Evolutionary conservation across 768 basidiomycete species (phyloP).

Genomic region (Mrakia blollopis): DNA sequence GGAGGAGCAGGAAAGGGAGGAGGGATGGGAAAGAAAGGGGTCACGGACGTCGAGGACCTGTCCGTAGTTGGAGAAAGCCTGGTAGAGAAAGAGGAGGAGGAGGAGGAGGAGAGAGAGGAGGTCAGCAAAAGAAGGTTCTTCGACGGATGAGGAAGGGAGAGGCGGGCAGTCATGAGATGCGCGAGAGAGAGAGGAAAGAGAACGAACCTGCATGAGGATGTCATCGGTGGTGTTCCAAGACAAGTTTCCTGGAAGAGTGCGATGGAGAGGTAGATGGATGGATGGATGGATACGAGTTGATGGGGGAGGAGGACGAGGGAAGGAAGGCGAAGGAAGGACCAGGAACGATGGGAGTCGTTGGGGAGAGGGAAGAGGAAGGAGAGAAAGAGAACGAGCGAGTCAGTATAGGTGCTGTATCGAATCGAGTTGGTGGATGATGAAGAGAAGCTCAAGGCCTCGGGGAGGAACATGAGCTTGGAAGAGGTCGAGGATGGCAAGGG

Average conservation of each 20-base stretch:
- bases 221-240: constrained; percentile 75
- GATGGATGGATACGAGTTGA: not conserved
- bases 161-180: constrained; percentile 36
- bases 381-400: not conserved
- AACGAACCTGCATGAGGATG: constrained; percentile 77
- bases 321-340: constrained; percentile 31
- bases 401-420: not conserved
- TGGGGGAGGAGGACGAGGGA: not conserved
- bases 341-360: constrained; percentile 19
- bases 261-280: not conserved
- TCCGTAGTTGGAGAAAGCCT: constrained; percentile 82
- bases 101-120: constrained; percentile 38
- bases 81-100: constrained; percentile 41
- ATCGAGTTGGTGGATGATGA: not conserved
- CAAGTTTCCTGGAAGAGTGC: constrained; percentile 41
- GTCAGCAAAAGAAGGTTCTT: constrained; percentile 29
- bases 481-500: not conserved
- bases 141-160: constrained; percentile 43
- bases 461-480: not conserved
- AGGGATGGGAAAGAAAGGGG: constrained; percentile 39
- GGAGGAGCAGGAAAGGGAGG: constrained; percentile 27
- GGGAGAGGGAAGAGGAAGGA: not conserved
- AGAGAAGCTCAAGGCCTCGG: not conserved
- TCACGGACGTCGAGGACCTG: constrained; percentile 85
- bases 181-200: constrained; percentile 45